These are phyloP conservation scores for Penicillium cinerascens DNA, from an alignment of 495 filamentous ascomycete species.

Conservation along the genomic window DNA sequence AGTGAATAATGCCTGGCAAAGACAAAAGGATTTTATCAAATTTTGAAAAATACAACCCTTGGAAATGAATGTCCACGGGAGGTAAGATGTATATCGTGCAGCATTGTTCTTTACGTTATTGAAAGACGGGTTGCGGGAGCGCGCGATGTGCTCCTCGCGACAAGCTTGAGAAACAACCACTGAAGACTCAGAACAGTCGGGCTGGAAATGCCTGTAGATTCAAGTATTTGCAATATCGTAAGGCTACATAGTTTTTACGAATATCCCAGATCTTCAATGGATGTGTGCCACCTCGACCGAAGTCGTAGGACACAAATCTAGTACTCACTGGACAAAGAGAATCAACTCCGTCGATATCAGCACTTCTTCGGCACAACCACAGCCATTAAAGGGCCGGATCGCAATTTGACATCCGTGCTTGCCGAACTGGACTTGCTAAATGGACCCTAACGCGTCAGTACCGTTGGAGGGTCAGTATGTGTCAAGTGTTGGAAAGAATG, in stretches of 20 bases:
- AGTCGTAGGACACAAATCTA: conserved; percentile 46
- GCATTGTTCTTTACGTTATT: too few species aligned
- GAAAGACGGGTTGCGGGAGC: too few species aligned
- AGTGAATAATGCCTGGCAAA: too few species aligned
- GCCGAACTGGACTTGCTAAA: neutral
- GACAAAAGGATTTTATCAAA: too few species aligned
- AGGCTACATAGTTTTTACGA: neutral
- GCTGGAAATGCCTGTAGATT: too few species aligned
- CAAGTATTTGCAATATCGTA: too few species aligned
- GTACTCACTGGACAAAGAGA: conserved; percentile 43
- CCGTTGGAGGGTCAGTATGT: neutral
- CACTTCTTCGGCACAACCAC: conserved; percentile 90
- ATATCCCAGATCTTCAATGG: conserved; percentile 49
- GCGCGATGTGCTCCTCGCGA: too few species aligned
- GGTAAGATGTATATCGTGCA: too few species aligned
- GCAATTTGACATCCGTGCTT: conserved; percentile 99
- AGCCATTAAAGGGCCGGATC: conserved; percentile 79
- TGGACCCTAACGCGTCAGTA: neutral
- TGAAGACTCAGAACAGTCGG: too few species aligned
- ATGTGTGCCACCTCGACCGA: conserved; percentile 41
- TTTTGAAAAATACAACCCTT: too few species aligned
- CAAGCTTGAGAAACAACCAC: too few species aligned
- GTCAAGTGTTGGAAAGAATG: conserved; percentile 11
- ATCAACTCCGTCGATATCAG: conserved; percentile 49
- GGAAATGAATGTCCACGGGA: too few species aligned